Evolutionary conservation across 176 grass and related monocot genomes (phyloP).

Genomic region (Chloris gayana): DNA sequence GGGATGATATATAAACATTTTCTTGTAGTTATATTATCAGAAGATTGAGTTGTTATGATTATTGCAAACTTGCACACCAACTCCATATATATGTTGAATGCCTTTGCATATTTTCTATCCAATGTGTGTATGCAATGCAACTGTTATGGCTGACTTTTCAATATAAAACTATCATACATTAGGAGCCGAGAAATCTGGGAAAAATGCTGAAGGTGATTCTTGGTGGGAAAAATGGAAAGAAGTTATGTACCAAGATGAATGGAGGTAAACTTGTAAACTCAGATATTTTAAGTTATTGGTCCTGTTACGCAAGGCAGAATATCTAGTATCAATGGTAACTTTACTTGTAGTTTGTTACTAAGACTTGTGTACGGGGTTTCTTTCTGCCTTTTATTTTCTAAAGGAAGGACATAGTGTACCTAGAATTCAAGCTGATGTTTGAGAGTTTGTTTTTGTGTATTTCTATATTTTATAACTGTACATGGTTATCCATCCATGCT

Average conservation of each 20-base stretch:
- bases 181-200: constrained; percentile 95
- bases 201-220: constrained; percentile 78
- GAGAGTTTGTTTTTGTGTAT: background rate
- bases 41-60: background rate
- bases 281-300: background rate
- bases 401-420: background rate
- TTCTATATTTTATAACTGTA: background rate
- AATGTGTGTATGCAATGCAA: background rate
- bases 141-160: background rate
- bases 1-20: background rate
- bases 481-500: background rate
- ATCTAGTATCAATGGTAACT: background rate
- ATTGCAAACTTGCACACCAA: background rate
- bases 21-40: constrained; percentile 7
- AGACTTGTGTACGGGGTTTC: background rate
- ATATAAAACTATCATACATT: constrained; percentile 18
- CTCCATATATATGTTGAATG: background rate
- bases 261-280: constrained; percentile 65
- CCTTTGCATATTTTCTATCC: background rate
- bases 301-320: background rate
- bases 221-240: constrained; percentile 99
- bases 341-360: background rate
- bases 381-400: background rate
- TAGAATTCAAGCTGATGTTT: background rate
- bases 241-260: constrained; percentile 97